Base-by-base conservation (phyloP, 495 filamentous ascomycete genomes). In the Neurospora hispaniola region DNA sequence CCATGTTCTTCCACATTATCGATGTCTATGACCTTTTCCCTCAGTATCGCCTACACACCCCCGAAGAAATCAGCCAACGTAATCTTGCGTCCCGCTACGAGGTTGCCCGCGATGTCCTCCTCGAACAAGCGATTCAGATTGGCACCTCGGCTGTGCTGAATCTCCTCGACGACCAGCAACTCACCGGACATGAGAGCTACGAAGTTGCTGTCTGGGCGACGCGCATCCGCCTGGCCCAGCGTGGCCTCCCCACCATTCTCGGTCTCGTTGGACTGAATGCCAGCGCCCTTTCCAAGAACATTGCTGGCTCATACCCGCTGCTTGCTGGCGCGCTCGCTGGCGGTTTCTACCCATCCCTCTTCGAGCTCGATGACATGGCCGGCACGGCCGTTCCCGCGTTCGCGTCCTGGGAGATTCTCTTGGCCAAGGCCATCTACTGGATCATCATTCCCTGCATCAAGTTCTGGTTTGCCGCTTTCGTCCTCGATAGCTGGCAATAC, bases 401-500 rank as follows among this genome's bases (percentile, higher is more conserved):
- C 79, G 90, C 91, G 70, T 78, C 81, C 20, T 97, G 94, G 95
- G 94, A 97, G 81, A 79, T 96, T 39, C 71, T 87, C 48, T 80
- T 89, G 40, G 95, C 92, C 11, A 88, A 90, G 75, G 85, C 87
- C 62, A 86, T 96, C 74, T 97, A 97, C 85, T 92, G 90, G 88
- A 82, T 89, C 71, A 79, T 93, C 35, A 84, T 97, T 62, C 96
- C 96, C 3, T 84, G 84, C 18, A 70, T 93, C 59, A 94, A 97
- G 80, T 88, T 97, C 76, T 81, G 87, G 73, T 71, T 92, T 42
- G 96, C 89, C 42, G 87, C 94, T 75, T 83, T 86, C 73, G 81
- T 93, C 73, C 86, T 97, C 73, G 96, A 99, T 83, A 96, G 94
- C 42, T 97, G 94, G 93, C 94, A 99, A 77, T 99, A 99, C 84